phyloP scores from a whole-genome alignment of 306 rosid genomes.

The Prunus dulcis region DNA sequence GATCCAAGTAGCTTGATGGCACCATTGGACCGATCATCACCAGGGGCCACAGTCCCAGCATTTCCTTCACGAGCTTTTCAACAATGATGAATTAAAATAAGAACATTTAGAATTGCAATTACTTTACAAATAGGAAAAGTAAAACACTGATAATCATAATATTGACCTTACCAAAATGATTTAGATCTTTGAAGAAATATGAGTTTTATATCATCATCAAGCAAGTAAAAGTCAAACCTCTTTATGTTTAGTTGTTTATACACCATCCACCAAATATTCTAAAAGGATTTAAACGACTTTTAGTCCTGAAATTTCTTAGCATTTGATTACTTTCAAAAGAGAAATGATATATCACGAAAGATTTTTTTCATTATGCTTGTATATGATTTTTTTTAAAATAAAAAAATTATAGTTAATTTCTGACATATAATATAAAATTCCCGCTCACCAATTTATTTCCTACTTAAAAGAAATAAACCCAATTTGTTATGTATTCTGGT shows the following conservation, averaged over 20 bases:
- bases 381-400: too few relatives aligned
- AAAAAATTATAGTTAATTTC: neutral
- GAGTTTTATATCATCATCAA: neutral
- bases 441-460: neutral
- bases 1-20: slow-evolving; percentile 51
- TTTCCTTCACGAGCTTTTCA: slow-evolving; percentile 27
- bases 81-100: neutral
- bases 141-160: neutral
- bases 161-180: neutral
- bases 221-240: neutral
- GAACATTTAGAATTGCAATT: neutral
- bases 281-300: too few relatives aligned
- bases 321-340: too few relatives aligned
- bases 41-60: slow-evolving; percentile 34
- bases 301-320: too few relatives aligned
- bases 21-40: slow-evolving; percentile 42
- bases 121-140: neutral
- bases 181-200: too few relatives aligned
- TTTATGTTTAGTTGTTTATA: too few relatives aligned
- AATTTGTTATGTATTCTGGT: too few relatives aligned
- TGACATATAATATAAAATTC: neutral
- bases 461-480: neutral
- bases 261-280: too few relatives aligned
- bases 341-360: too few relatives aligned
- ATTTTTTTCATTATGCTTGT: too few relatives aligned